Evolutionary conservation across 345 rosid genomes (phyloP), one percentile per base, ranked within the genome.

Genomic region (Combretum micranthum): DNA sequence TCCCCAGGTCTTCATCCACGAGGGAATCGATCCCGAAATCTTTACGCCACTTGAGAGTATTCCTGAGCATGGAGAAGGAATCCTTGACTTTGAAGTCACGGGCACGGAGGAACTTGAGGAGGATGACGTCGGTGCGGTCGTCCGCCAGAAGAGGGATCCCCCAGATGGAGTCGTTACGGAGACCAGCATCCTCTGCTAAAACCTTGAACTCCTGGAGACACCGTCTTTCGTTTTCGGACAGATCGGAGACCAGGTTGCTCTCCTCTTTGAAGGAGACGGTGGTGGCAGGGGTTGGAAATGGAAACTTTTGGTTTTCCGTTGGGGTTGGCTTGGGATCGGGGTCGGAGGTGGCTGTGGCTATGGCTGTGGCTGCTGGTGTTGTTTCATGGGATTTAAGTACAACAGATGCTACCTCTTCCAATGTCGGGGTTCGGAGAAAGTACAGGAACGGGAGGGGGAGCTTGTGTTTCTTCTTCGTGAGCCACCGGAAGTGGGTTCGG

Each of bases 11-110:
- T 22, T 83, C 83, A 19, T 83, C 79, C 1, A 84, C 25, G 15
- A 84, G 74, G 48, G 72, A 73, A 15, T 92, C 90, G 60, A 85
- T 81, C 39, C 72, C 72, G 50, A 83, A 85, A 15, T 84, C 95
- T 37, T 59, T 82, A 57, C 96, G 77, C 98, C 98, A 91, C 12
- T 62, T 67, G 21, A 77, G 59, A 0, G 96, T 83, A 78, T 80
- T 83, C 70, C 79, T 88, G 64, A 91, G 63, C 98, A 88, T 91
- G 1, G 67, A 53, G 26, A 83, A 74, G 6, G 98, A 85, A 12
- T 88, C 98, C 68, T 72, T 83, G 46, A 78, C 82, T 47, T 85
- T 88, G 82, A 88, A 91, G 59, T 91, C 98, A 23, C 96, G 78
- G 14, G 98, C 98, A 58, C 96, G 67, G 17, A 88, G 67, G 74